Percentiles rank a stretch among this genome's conserved stretches.
Evolutionary conservation across 768 basidiomycete species (phyloP).

Genomic region (Aureoboletus auriporus): DNA sequence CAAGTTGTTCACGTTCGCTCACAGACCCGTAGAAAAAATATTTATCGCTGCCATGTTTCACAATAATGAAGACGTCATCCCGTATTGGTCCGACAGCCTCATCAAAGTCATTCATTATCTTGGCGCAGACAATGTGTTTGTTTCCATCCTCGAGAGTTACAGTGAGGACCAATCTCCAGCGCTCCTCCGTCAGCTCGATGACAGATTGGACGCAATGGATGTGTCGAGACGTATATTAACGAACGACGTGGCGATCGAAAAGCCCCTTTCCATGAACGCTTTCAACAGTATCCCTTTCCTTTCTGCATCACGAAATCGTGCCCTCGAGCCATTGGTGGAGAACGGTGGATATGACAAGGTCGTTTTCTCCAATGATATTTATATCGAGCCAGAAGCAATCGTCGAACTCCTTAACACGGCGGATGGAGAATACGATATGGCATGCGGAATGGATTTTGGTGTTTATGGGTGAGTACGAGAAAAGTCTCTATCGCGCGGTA

Average conservation of each 20-base stretch:
- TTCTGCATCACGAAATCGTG: background rate
- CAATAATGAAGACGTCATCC: slow-evolving; percentile 26
- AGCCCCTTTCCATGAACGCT: background rate
- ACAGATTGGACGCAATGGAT: background rate
- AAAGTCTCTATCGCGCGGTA: background rate
- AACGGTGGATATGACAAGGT: slow-evolving; percentile 36
- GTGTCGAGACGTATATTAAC: slow-evolving; percentile 10
- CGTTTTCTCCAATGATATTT: slow-evolving; percentile 42
- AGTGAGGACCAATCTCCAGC: slow-evolving; percentile 16
- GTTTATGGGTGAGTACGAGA: slow-evolving; percentile 28
- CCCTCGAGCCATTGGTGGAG: slow-evolving; percentile 36
- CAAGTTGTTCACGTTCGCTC: background rate
- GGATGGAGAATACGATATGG: too few relatives aligned
- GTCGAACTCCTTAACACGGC: too few relatives aligned
- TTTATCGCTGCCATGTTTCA: too few relatives aligned
- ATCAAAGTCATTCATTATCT: slow-evolving; percentile 34
- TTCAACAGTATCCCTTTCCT: slow-evolving; percentile 7
- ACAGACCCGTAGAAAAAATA: slow-evolving; percentile 3
- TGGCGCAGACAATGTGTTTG: too few relatives aligned
- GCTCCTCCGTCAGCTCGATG: slow-evolving; percentile 9
- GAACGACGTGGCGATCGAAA: slow-evolving; percentile 4
- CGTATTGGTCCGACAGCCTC: slow-evolving; percentile 36
- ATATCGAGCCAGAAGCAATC: slow-evolving; percentile 36
- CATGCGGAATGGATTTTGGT: slow-evolving; percentile 25
- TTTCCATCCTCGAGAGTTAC: slow-evolving; percentile 35